phyloP scores from a whole-genome alignment of 2,329 filamentous ascomycete genomes.

The Phialophora verrucosa region DNA sequence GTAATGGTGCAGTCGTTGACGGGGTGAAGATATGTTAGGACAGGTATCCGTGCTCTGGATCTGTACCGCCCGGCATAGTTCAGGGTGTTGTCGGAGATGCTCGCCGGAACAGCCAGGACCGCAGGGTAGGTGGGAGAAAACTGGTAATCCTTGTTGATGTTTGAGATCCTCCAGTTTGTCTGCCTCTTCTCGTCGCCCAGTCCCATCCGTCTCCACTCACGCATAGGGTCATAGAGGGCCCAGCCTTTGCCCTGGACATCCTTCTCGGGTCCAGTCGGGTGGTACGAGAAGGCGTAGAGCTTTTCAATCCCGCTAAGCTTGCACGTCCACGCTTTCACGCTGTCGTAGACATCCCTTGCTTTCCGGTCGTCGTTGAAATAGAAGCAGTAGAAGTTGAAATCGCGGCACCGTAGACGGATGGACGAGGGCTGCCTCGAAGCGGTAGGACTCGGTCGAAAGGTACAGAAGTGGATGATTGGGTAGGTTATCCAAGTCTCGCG shows the following conservation, averaged over 20 bases:
- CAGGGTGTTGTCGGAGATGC: conserved; percentile 94
- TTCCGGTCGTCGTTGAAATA: conserved; percentile 75
- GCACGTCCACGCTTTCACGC: conserved; percentile 79
- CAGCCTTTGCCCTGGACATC: conserved; percentile 71
- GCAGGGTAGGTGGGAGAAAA: conserved; percentile 94
- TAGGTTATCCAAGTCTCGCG: conserved; percentile 92
- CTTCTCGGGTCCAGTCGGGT: conserved; percentile 72
- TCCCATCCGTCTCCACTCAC: conserved; percentile 86
- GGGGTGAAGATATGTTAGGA: conserved; percentile 90
- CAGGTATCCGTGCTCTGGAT: conserved; percentile 85
- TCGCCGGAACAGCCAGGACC: conserved; percentile 80
- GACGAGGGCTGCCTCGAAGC: conserved; percentile 74
- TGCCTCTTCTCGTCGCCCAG: conserved; percentile 80
- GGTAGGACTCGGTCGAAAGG: conserved; percentile 73
- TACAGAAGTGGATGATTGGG: conserved; percentile 84
- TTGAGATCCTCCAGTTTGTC: conserved; percentile 85
- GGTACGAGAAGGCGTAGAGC: conserved; percentile 87
- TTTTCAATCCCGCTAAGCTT: conserved; percentile 83
- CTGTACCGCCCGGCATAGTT: conserved; percentile 92
- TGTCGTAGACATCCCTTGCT: conserved; percentile 86
- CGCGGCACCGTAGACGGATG: conserved; percentile 85
- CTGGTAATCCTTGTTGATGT: conserved; percentile 85
- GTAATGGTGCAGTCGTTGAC: conserved; percentile 98
- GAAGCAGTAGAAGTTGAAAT: conserved; percentile 93
- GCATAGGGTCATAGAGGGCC: conserved; percentile 81